A percentile compares a stretch with the other conserved stretches of the same genome.
Evolutionary conservation across 768 basidiomycete species (phyloP).

Genomic region (Nidularia pulvinata): DNA sequence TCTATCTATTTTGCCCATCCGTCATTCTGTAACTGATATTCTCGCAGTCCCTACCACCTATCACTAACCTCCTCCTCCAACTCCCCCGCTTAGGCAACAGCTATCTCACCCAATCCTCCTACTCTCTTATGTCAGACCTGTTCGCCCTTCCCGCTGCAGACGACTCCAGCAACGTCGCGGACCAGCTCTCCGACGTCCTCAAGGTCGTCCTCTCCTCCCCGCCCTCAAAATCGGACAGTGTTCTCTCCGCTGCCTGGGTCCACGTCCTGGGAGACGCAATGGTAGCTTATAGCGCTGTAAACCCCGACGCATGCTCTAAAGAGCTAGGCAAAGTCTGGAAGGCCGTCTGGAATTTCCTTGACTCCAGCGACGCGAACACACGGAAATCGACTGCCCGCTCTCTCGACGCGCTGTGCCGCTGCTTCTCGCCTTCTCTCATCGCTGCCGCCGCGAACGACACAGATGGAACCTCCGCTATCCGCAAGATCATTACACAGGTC

Average conservation of each 20-base stretch:
- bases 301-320: constrained; percentile 46
- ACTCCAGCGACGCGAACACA: constrained; percentile 59
- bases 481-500: constrained; percentile 61
- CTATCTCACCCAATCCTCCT: constrained; percentile 87
- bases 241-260: constrained; percentile 78
- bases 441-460: constrained; percentile 46
- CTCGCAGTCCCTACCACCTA: constrained; percentile 63
- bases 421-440: constrained; percentile 69
- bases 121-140: constrained; percentile 83
- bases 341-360: constrained; percentile 74
- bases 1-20: constrained; percentile 3
- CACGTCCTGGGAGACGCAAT: constrained; percentile 73
- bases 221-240: constrained; percentile 67
- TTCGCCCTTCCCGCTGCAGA: constrained; percentile 57
- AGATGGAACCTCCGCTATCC: constrained; percentile 52
- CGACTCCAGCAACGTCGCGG: constrained; percentile 42
- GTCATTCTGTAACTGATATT: not conserved
- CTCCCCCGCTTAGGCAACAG: constrained; percentile 88
- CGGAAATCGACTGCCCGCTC: constrained; percentile 67
- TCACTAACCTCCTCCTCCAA: constrained; percentile 71
- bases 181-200: constrained; percentile 63
- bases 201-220: constrained; percentile 67
- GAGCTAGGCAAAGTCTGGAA: constrained; percentile 74
- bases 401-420: constrained; percentile 63
- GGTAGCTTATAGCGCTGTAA: constrained; percentile 55